Evolutionary conservation across 2,329 filamentous ascomycete genomes (phyloP), one percentile per base, ranked within the genome.

Genomic region (Elsinoe arachidis): DNA sequence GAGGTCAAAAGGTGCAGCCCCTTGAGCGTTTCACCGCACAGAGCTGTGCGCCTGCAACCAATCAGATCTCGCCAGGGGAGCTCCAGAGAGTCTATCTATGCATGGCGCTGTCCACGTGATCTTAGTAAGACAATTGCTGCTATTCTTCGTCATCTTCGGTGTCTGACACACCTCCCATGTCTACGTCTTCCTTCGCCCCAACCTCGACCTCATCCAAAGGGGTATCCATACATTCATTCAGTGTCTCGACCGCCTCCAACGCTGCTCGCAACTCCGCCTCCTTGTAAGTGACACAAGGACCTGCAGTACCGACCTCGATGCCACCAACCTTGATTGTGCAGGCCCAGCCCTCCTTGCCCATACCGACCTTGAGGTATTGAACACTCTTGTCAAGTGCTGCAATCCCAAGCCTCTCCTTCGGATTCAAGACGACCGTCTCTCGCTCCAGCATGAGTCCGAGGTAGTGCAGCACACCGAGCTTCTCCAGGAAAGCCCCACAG

Each of bases 341-440:
- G 7, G 34, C 62, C 21, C 26, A 26, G 2, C 41, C 59, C 68
- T 46, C 41, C 19, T 15, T 23, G 1, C 15, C 41, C 7, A 30
- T 30, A 19, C 14, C 9, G 11, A 30, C 1, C n/a, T 26, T 46
- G 19, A 46, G 11, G 67, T 90, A 90, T 34, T 72, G 68, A 0
- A 89, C 78, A 26, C 67, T 76, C 57, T 78, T 70, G 57, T 62
- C 69, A 2, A 73, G 77, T 0, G 82, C 82, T 33, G 86, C 63
- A 44, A 77, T 72, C 0, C 86, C 84, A 7, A 95, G 70, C 58
- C 83, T 76, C 67, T 89, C 84, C 69, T 89, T 91, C 7, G 82
- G 82, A 66, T 82, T 79, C 52, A 74, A 65, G 2, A 77, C 70
- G 49, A 85, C 76, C 2, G 92, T 77, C 0, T 70, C 65, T 1